Evolutionary conservation across 2,329 filamentous ascomycete species (phyloP).

Genomic region (Penicillium sp.): DNA sequence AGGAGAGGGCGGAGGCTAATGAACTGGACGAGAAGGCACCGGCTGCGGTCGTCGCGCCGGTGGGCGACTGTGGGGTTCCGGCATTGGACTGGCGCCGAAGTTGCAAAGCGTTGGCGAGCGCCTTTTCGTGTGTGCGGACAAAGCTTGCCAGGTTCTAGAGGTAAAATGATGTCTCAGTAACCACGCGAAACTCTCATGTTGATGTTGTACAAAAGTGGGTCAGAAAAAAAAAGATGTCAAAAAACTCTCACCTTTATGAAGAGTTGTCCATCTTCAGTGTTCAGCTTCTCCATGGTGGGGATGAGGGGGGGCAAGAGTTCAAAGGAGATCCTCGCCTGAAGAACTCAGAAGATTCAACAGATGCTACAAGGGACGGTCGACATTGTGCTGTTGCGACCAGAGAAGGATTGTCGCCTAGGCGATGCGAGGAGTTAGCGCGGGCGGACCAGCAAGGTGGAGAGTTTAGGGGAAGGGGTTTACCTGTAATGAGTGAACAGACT

Average conservation of each 20-base stretch:
- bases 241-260: conserved; percentile 46
- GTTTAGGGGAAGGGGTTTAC: background rate
- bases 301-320: conserved; percentile 29
- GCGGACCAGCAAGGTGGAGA: background rate
- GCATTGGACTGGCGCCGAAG: conserved; percentile 73
- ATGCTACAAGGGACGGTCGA: conserved; percentile 31
- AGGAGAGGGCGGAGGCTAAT: conserved; percentile 79
- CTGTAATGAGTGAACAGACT: conserved; percentile 15
- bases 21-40: conserved; percentile 69
- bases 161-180: background rate
- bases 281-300: conserved; percentile 49
- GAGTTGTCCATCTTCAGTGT: conserved; percentile 52
- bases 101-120: conserved; percentile 91
- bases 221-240: background rate
- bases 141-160: conserved; percentile 88
- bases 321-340: conserved; percentile 27
- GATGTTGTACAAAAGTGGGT: background rate
- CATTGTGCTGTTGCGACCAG: conserved; percentile 34
- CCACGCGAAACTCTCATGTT: background rate
- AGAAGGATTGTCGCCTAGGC: conserved; percentile 18
- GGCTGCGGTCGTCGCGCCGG: conserved; percentile 56
- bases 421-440: conserved; percentile 18
- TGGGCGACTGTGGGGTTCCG: conserved; percentile 53
- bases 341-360: conserved; percentile 40
- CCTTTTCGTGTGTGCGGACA: conserved; percentile 96